These are phyloP conservation scores for Boeremia lycopersici DNA, from an alignment of 2,329 filamentous ascomycete genomes.

Conservation along the genomic window DNA sequence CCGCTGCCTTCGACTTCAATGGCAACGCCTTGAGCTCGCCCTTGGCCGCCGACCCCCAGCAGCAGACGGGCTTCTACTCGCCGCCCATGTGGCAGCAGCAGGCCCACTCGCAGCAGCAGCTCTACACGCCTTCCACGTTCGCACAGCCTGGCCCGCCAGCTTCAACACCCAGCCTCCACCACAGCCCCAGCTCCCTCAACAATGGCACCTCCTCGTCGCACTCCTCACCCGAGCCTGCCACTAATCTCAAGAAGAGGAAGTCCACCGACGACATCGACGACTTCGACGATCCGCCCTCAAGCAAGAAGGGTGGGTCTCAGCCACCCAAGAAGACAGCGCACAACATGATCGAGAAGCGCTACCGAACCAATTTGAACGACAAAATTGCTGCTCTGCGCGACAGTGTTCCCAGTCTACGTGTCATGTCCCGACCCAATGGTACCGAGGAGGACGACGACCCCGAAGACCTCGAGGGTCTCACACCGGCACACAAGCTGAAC, in stretches of 20 bases:
- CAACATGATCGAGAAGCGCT: constrained; percentile 98
- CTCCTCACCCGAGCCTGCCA: constrained; percentile 66
- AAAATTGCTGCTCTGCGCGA: constrained; percentile 93
- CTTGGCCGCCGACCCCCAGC: constrained; percentile 30
- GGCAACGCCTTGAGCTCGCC: constrained; percentile 41
- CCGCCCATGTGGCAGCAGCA: constrained; percentile 42
- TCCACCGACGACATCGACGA: constrained; percentile 61
- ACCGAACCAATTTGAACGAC: constrained; percentile 94
- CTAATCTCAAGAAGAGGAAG: constrained; percentile 46
- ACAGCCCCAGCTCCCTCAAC: constrained; percentile 45
- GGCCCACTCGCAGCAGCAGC: constrained; percentile 20
- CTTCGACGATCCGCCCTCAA: constrained; percentile 60
- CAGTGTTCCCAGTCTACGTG: constrained; percentile 86
- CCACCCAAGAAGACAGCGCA: constrained; percentile 89
- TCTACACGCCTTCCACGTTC: constrained; percentile 34
- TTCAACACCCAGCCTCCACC: constrained; percentile 45
- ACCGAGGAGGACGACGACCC: constrained; percentile 81
- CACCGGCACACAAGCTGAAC: constrained; percentile 89
- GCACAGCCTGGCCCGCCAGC: constrained; percentile 33
- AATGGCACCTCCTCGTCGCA: constrained; percentile 55
- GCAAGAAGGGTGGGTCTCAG: constrained; percentile 60
- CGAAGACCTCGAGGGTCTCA: constrained; percentile 71
- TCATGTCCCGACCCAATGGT: constrained; percentile 67
- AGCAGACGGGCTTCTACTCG: constrained; percentile 38
- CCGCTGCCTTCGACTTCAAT: constrained; percentile 45